Conservation (phyloP, 192 early-diverging fungal species). For the Coemansia sp. region DNA sequence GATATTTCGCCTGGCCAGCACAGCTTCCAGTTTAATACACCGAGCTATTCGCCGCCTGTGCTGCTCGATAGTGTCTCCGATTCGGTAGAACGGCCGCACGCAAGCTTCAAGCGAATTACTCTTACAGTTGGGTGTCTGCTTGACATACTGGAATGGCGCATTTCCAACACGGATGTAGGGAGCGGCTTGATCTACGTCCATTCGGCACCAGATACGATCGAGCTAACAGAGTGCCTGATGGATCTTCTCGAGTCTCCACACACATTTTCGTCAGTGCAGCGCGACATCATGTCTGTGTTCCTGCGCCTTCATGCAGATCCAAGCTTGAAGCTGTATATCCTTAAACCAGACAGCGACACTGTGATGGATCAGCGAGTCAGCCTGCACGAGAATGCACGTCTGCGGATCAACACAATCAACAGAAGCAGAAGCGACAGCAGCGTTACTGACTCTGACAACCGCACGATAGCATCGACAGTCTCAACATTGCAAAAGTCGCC, state of each 20-base stretch:
- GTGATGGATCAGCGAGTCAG: conserved; percentile 52
- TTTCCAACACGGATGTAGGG: conserved; percentile 26
- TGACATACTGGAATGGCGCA: conserved; percentile 27
- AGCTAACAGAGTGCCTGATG: conserved; percentile 31
- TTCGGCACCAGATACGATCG: conserved; percentile 25
- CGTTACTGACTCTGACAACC: neutral
- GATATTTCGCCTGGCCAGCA: conserved; percentile 8
- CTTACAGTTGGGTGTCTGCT: conserved; percentile 22
- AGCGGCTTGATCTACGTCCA: conserved; percentile 18
- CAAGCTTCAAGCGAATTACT: conserved; percentile 34
- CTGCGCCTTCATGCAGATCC: conserved; percentile 47
- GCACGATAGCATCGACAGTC: conserved; percentile 1
- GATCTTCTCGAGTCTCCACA: conserved; percentile 35
- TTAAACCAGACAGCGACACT: conserved; percentile 28
- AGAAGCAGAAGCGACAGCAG: neutral
- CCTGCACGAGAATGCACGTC: conserved; percentile 41
- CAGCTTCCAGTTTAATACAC: neutral
- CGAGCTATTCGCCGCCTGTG: conserved; percentile 1
- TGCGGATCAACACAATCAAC: conserved; percentile 17
- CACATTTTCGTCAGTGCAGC: conserved; percentile 40
- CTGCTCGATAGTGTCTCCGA: conserved; percentile 4
- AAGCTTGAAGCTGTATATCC: conserved; percentile 35
- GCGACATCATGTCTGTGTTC: conserved; percentile 29
- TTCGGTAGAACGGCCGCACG: conserved; percentile 13
- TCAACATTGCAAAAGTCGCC: conserved; percentile 7